phyloP scores from a whole-genome alignment of 164 flowering plant genomes.

The Santalum album region DNA sequence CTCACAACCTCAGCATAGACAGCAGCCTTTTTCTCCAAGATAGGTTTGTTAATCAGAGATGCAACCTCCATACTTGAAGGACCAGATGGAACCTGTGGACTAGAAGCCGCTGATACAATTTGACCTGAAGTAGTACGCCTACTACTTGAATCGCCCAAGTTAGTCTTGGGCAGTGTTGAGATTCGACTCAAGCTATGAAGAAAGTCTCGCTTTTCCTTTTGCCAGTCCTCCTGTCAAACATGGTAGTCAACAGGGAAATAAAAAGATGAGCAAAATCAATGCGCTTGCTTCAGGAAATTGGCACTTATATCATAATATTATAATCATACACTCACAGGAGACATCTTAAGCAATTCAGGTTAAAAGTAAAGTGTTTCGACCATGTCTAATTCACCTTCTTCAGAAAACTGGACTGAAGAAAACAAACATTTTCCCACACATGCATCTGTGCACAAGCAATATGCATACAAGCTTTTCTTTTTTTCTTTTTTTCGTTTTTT shows the following conservation, averaged over 20 bases:
- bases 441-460: no score
- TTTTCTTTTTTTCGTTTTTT: no score
- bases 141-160: constrained; percentile 28
- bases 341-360: no score
- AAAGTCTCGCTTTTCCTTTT: constrained; percentile 83
- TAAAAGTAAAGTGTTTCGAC: no score
- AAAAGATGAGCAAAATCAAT: neutral
- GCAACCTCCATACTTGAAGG: constrained; percentile 43
- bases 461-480: no score
- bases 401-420: no score
- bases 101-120: constrained; percentile 38
- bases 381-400: no score
- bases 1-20: constrained; percentile 72
- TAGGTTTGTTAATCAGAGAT: constrained; percentile 42
- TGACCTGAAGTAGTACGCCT: constrained; percentile 38
- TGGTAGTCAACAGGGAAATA: constrained; percentile 1
- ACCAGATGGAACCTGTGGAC: constrained; percentile 41
- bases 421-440: no score
- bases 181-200: constrained; percentile 86
- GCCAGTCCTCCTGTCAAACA: constrained; percentile 83
- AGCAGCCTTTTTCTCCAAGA: constrained; percentile 67
- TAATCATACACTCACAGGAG: no score
- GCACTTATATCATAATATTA: no score
- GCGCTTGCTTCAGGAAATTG: no score
- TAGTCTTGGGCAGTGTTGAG: constrained; percentile 70